Evolutionary conservation across 1,284 basidiomycete genomes (phyloP).

Genomic region (Schizopora paradoxa): DNA sequence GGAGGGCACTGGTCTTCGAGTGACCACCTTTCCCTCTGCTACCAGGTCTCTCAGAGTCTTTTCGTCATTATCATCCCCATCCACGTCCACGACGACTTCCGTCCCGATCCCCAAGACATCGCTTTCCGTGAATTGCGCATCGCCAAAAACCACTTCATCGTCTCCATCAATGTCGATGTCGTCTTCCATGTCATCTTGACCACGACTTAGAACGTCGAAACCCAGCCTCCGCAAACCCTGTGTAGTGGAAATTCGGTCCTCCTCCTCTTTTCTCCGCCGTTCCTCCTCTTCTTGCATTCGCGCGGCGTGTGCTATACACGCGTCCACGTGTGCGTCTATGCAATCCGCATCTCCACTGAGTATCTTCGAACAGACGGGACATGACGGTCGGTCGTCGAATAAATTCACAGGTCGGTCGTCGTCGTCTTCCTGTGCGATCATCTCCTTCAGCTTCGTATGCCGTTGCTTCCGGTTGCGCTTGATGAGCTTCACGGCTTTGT

Average conservation of each 20-base stretch:
- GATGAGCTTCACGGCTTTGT: conserved; percentile 51
- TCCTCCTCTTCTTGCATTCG: conserved; percentile 38
- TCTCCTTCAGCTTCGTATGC: conserved; percentile 54
- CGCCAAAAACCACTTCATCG: conserved; percentile 59
- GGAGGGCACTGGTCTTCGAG: conserved; percentile 22
- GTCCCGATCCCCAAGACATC: conserved; percentile 44
- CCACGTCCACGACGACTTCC: conserved; percentile 33
- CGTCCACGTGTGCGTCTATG: conserved; percentile 69
- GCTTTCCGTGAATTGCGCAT: conserved; percentile 66
- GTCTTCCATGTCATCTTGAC: conserved; percentile 62
- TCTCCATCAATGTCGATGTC: conserved; percentile 76
- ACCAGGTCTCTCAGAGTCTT: conserved; percentile 46
- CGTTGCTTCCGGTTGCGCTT: conserved; percentile 62
- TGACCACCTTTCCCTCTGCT: conserved; percentile 42
- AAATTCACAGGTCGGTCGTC: conserved; percentile 31
- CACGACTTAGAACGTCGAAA: conserved; percentile 53
- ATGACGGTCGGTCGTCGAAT: conserved; percentile 40
- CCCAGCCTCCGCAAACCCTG: conserved; percentile 44
- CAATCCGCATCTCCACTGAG: conserved; percentile 65
- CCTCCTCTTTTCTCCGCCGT: conserved; percentile 27
- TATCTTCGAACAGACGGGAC: conserved; percentile 58
- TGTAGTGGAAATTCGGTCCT: conserved; percentile 17
- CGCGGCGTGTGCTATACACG: conserved; percentile 58
- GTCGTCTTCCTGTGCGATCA: conserved; percentile 52
- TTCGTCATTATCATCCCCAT: conserved; percentile 27